Percentiles rank a stretch among this genome's conserved stretches.
phyloP scores from a whole-genome alignment of 78 protist genomes.

The Isochrysis galbana region DNA sequence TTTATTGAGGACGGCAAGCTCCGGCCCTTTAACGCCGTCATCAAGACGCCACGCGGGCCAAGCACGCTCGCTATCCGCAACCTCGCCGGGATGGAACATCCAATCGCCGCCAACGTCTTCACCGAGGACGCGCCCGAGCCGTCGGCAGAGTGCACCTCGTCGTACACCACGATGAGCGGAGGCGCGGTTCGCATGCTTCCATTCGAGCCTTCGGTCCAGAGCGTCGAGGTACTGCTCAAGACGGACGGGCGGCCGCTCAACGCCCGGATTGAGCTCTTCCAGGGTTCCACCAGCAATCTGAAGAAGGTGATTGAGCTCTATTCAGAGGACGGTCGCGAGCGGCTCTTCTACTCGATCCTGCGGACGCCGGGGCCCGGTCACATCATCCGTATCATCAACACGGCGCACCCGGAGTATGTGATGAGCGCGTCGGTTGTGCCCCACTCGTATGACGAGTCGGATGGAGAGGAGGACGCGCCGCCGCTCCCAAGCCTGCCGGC shows the following conservation, averaged over 20 bases:
- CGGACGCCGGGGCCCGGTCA: background rate
- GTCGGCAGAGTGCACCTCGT: background rate
- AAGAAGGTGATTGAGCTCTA: conserved; percentile 11
- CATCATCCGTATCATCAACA: background rate
- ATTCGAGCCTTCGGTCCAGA: background rate
- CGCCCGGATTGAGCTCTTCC: background rate
- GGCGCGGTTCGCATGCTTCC: background rate
- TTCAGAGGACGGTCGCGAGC: background rate
- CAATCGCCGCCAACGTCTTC: background rate
- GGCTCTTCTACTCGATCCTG: background rate
- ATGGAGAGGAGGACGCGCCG: no score
- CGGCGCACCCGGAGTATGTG: no score
- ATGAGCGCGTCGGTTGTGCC: no score
- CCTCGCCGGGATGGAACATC: background rate
- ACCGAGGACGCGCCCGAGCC: background rate
- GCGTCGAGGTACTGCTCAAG: background rate
- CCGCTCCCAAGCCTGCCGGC: no score
- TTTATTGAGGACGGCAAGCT: background rate
- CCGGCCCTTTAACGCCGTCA: background rate
- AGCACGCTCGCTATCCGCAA: background rate
- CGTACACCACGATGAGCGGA: background rate
- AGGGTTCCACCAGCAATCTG: background rate
- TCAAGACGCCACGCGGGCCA: background rate
- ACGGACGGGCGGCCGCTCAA: conserved; percentile 12
- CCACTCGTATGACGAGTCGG: no score